A percentile compares a stretch with the other conserved stretches of the same genome.
phyloP scores from a whole-genome alignment of 805 yeast species.

The Jamesozyma lodderae region DNA sequence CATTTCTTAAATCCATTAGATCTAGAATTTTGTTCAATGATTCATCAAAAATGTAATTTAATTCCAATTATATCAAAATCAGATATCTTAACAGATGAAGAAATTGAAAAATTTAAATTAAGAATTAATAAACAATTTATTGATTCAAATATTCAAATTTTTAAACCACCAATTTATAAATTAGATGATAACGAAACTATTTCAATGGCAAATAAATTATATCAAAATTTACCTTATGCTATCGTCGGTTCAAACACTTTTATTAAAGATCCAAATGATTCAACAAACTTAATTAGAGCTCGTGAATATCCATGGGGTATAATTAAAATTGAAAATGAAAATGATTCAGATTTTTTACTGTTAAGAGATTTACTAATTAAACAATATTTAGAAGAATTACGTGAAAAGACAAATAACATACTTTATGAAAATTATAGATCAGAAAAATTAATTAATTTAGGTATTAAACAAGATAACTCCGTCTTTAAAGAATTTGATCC shows the following conservation, averaged over 20 bases:
- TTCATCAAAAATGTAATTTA: slow-evolving; percentile 85
- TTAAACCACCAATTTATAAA: slow-evolving; percentile 69
- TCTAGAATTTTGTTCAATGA: slow-evolving; percentile 74
- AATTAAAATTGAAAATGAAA: slow-evolving; percentile 89
- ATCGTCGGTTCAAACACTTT: slow-evolving; percentile 81
- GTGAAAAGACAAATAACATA: slow-evolving; percentile 67
- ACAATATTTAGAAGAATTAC: slow-evolving; percentile 86
- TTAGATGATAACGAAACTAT: slow-evolving; percentile 80
- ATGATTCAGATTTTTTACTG: slow-evolving; percentile 84
- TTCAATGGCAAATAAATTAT: slow-evolving; percentile 54
- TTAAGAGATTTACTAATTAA: slow-evolving; percentile 82
- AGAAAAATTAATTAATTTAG: slow-evolving; percentile 68
- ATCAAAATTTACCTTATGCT: slow-evolving; percentile 79
- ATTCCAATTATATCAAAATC: slow-evolving; percentile 93
- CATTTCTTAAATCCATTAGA: slow-evolving; percentile 86
- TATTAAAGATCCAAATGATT: slow-evolving; percentile 63
- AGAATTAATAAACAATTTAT: slow-evolving; percentile 70
- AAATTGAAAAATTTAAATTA: slow-evolving; percentile 63
- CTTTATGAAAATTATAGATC: slow-evolving; percentile 87
- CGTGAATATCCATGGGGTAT: slow-evolving; percentile 96
- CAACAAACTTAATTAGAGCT: slow-evolving; percentile 80
- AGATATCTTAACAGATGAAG: slow-evolving; percentile 85
- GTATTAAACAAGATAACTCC: slow-evolving; percentile 82
- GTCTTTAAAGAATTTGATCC: slow-evolving; percentile 97
- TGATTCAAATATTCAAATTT: slow-evolving; percentile 63